These are phyloP conservation scores for Trichophyton benhamiae DNA, from an alignment of 2,329 filamentous ascomycete genomes.

Conservation along the genomic window DNA sequence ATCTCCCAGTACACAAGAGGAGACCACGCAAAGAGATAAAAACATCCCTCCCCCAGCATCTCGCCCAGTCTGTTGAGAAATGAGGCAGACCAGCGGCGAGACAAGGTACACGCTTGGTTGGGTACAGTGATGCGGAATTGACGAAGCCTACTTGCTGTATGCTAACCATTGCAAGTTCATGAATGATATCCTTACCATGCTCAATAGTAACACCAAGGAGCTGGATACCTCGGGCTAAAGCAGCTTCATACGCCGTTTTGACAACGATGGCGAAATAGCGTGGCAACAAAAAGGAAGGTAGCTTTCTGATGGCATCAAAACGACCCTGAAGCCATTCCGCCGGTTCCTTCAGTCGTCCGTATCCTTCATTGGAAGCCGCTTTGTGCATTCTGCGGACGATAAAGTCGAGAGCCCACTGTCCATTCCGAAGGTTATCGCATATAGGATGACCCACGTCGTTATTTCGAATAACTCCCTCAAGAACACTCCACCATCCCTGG, in stretches of 20 bases:
- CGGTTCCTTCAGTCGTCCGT: slow-evolving; percentile 50
- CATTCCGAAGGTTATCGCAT: slow-evolving; percentile 82
- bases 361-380: slow-evolving; percentile 51
- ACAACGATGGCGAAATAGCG: slow-evolving; percentile 87
- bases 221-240: slow-evolving; percentile 63
- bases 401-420: slow-evolving; percentile 87
- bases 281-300: slow-evolving; percentile 82
- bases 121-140: slow-evolving; percentile 82
- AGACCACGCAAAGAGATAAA: slow-evolving; percentile 91
- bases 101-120: slow-evolving; percentile 68
- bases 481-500: slow-evolving; percentile 96
- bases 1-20: slow-evolving; percentile 81
- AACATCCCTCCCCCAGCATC: slow-evolving; percentile 94
- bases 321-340: slow-evolving; percentile 70
- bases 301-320: slow-evolving; percentile 70
- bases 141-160: slow-evolving; percentile 82
- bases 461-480: slow-evolving; percentile 70
- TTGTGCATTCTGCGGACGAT: slow-evolving; percentile 65
- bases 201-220: slow-evolving; percentile 67
- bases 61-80: slow-evolving; percentile 85
- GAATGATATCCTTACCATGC: slow-evolving; percentile 76
- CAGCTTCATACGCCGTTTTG: slow-evolving; percentile 75
- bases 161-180: slow-evolving; percentile 80
- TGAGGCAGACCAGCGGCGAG: slow-evolving; percentile 88
- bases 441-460: slow-evolving; percentile 90